These are phyloP conservation scores for Globisporangium ultimum DNA, from an alignment of 352 stramenopile genomes.

Conservation along the genomic window DNA sequence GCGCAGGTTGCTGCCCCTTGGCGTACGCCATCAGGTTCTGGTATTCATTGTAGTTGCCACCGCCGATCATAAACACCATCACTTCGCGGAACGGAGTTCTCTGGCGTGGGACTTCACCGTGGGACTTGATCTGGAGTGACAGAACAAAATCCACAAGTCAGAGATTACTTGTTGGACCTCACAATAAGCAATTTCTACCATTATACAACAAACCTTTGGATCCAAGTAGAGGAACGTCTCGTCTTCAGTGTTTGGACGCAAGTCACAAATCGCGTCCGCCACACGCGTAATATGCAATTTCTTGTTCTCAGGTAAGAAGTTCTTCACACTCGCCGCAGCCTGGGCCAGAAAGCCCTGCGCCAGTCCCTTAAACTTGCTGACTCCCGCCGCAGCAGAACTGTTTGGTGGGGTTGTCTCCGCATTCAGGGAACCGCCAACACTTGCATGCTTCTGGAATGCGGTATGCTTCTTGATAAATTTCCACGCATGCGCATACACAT, in stretches of 20 bases:
- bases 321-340: constrained; percentile 81
- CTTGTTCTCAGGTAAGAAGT: constrained; percentile 86
- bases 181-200: no score
- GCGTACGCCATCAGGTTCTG: constrained; percentile 83
- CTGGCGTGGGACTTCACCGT: constrained; percentile 67
- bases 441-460: constrained; percentile 76
- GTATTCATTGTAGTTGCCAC: constrained; percentile 88
- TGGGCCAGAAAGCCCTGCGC: constrained; percentile 79
- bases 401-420: constrained; percentile 17
- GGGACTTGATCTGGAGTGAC: constrained; percentile 56
- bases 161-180: no score
- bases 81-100: constrained; percentile 75
- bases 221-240: constrained; percentile 84
- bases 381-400: constrained; percentile 16
- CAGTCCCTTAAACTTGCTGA: constrained; percentile 84
- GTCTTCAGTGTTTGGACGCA: constrained; percentile 79
- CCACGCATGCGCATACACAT: constrained; percentile 58
- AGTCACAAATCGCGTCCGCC: constrained; percentile 76
- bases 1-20: constrained; percentile 59
- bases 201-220: constrained; percentile 48
- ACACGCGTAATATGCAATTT: constrained; percentile 84
- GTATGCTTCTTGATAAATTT: constrained; percentile 82
- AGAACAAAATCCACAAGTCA: not conserved
- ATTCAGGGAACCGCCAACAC: constrained; percentile 49
- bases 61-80: constrained; percentile 88